These are phyloP conservation scores for Ogataea neopini DNA, from an alignment of 805 yeast species.

Conservation along the genomic window DNA sequence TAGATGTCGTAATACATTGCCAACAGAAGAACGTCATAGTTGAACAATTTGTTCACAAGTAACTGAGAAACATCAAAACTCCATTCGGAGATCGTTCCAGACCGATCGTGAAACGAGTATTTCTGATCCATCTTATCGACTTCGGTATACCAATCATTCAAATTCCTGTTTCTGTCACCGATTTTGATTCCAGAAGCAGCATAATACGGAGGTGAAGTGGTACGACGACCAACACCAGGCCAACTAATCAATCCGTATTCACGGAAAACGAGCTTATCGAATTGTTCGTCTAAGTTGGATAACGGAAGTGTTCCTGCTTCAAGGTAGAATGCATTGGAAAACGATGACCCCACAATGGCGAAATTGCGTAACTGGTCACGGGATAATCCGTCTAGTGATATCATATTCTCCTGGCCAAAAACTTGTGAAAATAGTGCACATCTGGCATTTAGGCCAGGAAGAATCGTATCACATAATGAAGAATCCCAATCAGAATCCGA, in stretches of 20 bases:
- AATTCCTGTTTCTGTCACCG: conserved; percentile 7
- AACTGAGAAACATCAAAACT: conserved; percentile 53
- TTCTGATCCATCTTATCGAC: background rate
- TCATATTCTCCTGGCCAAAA: conserved; percentile 29
- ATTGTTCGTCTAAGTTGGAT: conserved; percentile 33
- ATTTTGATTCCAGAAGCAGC: conserved; percentile 28
- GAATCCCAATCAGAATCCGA: conserved; percentile 36
- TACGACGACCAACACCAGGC: conserved; percentile 73
- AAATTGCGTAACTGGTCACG: conserved; percentile 37
- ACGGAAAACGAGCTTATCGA: conserved; percentile 43
- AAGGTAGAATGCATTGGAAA: conserved; percentile 42
- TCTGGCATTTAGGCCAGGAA: conserved; percentile 40
- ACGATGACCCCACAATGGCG: conserved; percentile 45
- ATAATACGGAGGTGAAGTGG: conserved; percentile 61
- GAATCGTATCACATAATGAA: conserved; percentile 37
- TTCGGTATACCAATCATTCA: conserved; percentile 16
- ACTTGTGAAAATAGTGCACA: conserved; percentile 40
- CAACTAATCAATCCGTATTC: conserved; percentile 58
- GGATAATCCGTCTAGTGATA: conserved; percentile 13
- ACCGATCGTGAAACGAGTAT: conserved; percentile 41
- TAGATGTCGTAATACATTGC: conserved; percentile 48
- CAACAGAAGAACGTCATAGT: conserved; percentile 43
- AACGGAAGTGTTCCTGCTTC: conserved; percentile 48
- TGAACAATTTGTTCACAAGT: conserved; percentile 44
- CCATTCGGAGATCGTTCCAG: conserved; percentile 47